phyloP scores from a whole-genome alignment of 208 protist genomes.

The Crithidia mellificae region DNA sequence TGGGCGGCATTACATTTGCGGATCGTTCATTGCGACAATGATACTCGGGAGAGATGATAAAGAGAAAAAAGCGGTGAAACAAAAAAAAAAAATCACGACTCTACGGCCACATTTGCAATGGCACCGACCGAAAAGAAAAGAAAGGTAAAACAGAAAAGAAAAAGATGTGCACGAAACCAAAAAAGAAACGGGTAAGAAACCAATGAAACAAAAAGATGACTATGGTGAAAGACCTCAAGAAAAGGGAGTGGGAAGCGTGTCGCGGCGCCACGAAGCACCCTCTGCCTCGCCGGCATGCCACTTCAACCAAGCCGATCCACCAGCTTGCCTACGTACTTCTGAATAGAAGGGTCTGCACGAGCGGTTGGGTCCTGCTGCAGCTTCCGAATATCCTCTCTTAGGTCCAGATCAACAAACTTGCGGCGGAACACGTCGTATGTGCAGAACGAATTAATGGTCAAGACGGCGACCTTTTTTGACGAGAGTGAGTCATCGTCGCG shows the following conservation, averaged over 20 bases:
- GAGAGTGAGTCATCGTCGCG: conserved; percentile 56
- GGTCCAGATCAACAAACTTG: conserved; percentile 57
- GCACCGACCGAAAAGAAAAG: conserved; percentile 11
- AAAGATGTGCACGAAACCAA: conserved; percentile 13
- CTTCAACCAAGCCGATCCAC: conserved; percentile 25
- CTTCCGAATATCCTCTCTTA: conserved; percentile 57
- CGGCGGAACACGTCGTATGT: conserved; percentile 77
- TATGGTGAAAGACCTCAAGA: conserved; percentile 4
- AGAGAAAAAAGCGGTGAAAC: not conserved
- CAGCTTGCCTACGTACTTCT: conserved; percentile 64
- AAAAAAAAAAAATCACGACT: not conserved
- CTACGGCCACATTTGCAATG: conserved; percentile 1
- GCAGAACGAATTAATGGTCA: conserved; percentile 92
- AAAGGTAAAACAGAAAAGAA: conserved; percentile 33
- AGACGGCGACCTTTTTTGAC: conserved; percentile 82
- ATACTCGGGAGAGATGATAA: not conserved
- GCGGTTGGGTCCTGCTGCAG: conserved; percentile 49
- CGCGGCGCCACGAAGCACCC: too few relatives aligned
- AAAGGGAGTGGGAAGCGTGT: conserved; percentile 10
- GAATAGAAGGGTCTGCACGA: conserved; percentile 55
- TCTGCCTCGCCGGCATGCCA: too few relatives aligned
- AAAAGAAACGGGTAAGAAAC: conserved; percentile 3
- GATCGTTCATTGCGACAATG: not conserved
- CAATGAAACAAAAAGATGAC: conserved; percentile 16
- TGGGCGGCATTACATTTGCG: conserved; percentile 5